These are phyloP conservation scores for Polyporus tsugae DNA, from an alignment of 1,284 basidiomycete species.

Conservation along the genomic window DNA sequence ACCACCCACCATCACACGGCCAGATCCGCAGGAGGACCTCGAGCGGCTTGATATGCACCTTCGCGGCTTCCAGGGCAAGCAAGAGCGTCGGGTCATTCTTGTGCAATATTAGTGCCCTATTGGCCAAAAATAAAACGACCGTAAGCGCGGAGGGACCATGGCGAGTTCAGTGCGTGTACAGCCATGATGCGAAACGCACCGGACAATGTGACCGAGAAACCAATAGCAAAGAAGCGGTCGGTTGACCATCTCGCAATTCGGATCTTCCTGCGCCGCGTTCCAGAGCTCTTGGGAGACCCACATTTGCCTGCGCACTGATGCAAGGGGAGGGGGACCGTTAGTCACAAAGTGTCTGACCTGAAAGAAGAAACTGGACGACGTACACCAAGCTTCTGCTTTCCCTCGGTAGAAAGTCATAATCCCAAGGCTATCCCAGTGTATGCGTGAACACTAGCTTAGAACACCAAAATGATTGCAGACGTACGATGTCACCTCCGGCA, in stretches of 20 bases:
- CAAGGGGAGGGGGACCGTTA: slow-evolving; percentile 9
- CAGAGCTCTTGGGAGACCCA: slow-evolving; percentile 64
- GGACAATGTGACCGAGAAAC: slow-evolving; percentile 75
- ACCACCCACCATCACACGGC: slow-evolving; percentile 64
- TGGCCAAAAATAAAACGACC: slow-evolving; percentile 7
- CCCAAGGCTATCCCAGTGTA: slow-evolving; percentile 48
- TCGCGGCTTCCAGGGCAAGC: slow-evolving; percentile 70
- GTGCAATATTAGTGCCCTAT: slow-evolving; percentile 66
- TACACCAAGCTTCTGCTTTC: slow-evolving; percentile 78
- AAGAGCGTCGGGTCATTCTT: slow-evolving; percentile 63
- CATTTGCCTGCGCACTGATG: slow-evolving; percentile 69
- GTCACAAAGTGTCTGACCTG: not conserved
- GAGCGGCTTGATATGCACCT: slow-evolving; percentile 63
- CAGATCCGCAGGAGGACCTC: slow-evolving; percentile 71
- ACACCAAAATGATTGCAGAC: slow-evolving; percentile 34
- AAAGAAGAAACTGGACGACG: slow-evolving; percentile 37
- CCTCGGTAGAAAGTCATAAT: slow-evolving; percentile 59
- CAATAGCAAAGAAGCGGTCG: slow-evolving; percentile 76
- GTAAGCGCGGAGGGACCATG: not conserved
- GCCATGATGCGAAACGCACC: slow-evolving; percentile 48
- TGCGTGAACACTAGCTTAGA: not conserved
- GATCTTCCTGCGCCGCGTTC: slow-evolving; percentile 61
- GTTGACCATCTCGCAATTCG: slow-evolving; percentile 56
- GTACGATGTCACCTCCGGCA: slow-evolving; percentile 65
- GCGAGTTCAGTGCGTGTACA: not conserved